Conservation (phyloP, 306 rosid species). For the Pterocarpus santalinus region DNA sequence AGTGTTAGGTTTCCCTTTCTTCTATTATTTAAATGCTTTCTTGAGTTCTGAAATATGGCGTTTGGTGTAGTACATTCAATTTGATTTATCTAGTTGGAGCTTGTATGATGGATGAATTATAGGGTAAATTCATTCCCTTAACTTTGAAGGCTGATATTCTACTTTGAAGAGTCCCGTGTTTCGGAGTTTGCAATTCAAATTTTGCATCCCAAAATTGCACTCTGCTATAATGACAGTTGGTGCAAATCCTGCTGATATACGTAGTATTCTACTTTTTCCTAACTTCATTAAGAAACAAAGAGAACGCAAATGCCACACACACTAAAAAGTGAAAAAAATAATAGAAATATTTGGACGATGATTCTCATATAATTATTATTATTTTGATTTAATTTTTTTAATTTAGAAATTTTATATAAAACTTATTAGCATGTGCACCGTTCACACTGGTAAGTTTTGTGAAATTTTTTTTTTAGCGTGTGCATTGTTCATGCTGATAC, state of each 20-base stretch:
- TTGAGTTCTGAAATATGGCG: not conserved
- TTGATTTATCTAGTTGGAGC: not conserved
- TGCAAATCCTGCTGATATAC: constrained; percentile 45
- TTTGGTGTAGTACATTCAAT: not conserved
- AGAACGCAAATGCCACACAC: too few species aligned
- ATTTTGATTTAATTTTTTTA: too few species aligned
- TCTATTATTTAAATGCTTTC: not conserved
- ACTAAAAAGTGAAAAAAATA: too few species aligned
- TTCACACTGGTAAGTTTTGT: too few species aligned
- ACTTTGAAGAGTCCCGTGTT: constrained; percentile 39
- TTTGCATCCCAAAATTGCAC: constrained; percentile 34
- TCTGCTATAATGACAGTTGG: not conserved
- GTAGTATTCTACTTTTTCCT: constrained; percentile 2
- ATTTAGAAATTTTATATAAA: too few species aligned
- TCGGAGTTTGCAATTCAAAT: constrained; percentile 16
- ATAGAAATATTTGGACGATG: too few species aligned
- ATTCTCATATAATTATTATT: too few species aligned
- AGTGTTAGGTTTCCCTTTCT: not conserved
- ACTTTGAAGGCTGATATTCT: not conserved
- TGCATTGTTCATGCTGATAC: too few species aligned
- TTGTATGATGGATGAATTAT: not conserved
- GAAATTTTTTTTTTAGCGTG: too few species aligned
- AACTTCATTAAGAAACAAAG: constrained; percentile 10
- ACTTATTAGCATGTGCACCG: too few species aligned
- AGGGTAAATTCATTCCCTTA: constrained; percentile 10